Conservation (phyloP, 106 monocot species). For the Platanthera guangdongensis region DNA sequence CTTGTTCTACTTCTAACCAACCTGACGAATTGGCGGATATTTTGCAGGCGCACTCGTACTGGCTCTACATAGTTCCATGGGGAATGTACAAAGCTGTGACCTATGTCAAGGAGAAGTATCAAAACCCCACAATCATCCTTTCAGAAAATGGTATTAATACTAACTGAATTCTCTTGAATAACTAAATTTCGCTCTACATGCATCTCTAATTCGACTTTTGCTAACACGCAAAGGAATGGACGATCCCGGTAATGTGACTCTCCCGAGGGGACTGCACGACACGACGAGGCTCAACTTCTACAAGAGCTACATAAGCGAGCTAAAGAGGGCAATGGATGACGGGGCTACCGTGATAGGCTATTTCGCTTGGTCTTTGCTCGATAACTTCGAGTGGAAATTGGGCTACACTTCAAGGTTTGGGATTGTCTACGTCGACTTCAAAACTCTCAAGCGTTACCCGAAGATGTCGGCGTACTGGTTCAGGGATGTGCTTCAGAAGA, state of each 20-base stretch:
- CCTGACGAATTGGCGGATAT: neutral
- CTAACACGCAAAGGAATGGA: conserved; percentile 50
- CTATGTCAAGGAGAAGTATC: conserved; percentile 67
- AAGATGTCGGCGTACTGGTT: conserved; percentile 76
- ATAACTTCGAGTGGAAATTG: conserved; percentile 67
- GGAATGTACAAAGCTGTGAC: conserved; percentile 90
- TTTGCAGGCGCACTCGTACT: conserved; percentile 69
- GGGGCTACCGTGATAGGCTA: conserved; percentile 66
- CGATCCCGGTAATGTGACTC: conserved; percentile 62
- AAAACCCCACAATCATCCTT: conserved; percentile 69
- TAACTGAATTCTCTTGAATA: neutral
- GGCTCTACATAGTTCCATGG: conserved; percentile 98
- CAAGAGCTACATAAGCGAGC: conserved; percentile 53
- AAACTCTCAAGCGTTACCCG: conserved; percentile 42
- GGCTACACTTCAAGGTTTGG: conserved; percentile 71
- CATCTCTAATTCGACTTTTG: neutral
- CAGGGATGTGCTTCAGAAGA: conserved; percentile 32
- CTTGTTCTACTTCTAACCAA: no score
- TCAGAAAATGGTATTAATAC: conserved; percentile 75
- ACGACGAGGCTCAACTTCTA: conserved; percentile 49
- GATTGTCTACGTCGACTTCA: conserved; percentile 58
- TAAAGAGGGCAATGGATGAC: conserved; percentile 68
- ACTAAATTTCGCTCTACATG: no score
- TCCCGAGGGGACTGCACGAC: conserved; percentile 38
- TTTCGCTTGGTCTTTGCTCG: conserved; percentile 75